phyloP scores from a whole-genome alignment of 192 early-diverging fungal genomes.

The Chytriomyces hyalinus region DNA sequence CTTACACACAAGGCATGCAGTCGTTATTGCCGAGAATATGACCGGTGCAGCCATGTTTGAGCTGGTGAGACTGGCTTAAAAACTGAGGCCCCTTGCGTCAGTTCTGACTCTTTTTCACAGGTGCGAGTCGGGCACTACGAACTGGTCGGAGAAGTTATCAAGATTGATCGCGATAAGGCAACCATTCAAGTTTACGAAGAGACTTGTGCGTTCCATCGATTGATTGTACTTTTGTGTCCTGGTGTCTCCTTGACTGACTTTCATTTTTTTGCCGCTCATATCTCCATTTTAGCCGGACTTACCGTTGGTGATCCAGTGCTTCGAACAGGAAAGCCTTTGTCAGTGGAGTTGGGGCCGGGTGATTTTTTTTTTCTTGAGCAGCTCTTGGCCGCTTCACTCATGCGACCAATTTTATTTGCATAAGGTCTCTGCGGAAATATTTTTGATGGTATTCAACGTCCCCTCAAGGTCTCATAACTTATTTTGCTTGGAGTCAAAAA shows the following conservation, averaged over 20 bases:
- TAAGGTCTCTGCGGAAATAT: conserved; percentile 88
- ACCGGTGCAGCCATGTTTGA: conserved; percentile 97
- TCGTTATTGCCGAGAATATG: conserved; percentile 99
- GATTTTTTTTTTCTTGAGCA: conserved; percentile 5
- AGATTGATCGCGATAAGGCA: conserved; percentile 99
- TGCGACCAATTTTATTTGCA: background rate
- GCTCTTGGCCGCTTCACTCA: background rate
- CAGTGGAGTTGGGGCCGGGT: conserved; percentile 98
- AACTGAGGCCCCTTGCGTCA: too few relatives aligned
- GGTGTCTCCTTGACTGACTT: background rate
- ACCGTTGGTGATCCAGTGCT: conserved; percentile 99
- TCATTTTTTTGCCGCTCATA: background rate
- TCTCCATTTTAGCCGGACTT: conserved; percentile 74
- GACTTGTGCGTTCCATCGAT: conserved; percentile 67
- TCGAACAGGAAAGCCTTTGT: conserved; percentile 95
- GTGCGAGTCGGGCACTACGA: conserved; percentile 97
- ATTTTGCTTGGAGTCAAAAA: background rate
- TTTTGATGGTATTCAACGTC: conserved; percentile 99
- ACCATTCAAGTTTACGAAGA: conserved; percentile 99
- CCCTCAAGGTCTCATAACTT: conserved; percentile 73
- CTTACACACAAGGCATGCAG: conserved; percentile 49
- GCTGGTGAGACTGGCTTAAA: conserved; percentile 67
- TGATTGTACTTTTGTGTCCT: background rate
- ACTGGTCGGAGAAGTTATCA: conserved; percentile 99
- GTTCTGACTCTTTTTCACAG: conserved; percentile 42